A percentile compares a stretch with the other conserved stretches of the same genome.
These are phyloP conservation scores for Pseudogymnoascus sp. DNA, from an alignment of 2,329 filamentous ascomycete genomes.

Conservation along the genomic window DNA sequence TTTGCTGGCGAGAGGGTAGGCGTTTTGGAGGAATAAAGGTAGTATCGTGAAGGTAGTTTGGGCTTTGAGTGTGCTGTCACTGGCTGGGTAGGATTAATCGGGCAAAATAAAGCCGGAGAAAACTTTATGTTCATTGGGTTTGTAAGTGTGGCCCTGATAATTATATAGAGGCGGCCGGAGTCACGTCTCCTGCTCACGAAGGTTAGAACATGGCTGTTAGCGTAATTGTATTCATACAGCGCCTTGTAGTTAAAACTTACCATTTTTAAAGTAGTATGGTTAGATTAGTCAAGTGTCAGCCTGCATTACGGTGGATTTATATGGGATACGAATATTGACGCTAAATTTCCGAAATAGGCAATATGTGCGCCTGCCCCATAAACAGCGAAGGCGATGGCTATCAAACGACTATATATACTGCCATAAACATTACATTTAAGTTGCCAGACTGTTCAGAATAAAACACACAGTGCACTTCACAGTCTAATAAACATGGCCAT, in stretches of 20 bases:
- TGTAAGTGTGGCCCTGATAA: background rate
- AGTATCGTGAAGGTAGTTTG: background rate
- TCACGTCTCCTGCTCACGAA: background rate
- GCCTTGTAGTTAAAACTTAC: background rate
- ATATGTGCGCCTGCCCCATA: background rate
- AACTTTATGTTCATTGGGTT: background rate
- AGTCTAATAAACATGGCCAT: background rate
- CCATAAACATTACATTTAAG: background rate
- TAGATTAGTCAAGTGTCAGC: background rate
- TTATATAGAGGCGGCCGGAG: background rate
- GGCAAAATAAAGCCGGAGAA: background rate
- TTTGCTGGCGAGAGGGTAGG: slow-evolving; percentile 11
- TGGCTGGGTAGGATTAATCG: background rate
- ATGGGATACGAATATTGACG: background rate
- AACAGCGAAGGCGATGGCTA: background rate
- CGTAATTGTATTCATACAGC: background rate
- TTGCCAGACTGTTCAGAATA: background rate
- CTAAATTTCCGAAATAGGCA: background rate
- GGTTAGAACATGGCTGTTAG: background rate
- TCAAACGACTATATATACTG: background rate
- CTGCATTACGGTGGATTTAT: background rate
- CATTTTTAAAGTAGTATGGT: background rate
- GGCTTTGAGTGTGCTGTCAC: background rate
- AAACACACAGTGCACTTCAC: background rate
- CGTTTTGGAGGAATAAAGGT: background rate